phyloP scores from a whole-genome alignment of 75 land plant species.

The Pinus taeda region DNA sequence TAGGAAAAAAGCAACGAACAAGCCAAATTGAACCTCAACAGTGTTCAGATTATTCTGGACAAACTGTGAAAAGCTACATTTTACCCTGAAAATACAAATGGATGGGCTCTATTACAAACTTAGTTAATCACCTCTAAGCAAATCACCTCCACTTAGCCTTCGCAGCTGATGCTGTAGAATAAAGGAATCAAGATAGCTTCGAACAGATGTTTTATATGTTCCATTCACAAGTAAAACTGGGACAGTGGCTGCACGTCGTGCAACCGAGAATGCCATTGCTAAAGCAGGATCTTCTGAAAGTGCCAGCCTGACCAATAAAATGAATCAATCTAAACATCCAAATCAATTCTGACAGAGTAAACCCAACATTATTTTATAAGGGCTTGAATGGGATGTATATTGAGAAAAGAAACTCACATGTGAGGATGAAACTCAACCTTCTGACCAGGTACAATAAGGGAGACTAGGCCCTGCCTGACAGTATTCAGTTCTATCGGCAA shows the following conservation, averaged over 20 bases:
- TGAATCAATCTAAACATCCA: background rate
- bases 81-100: background rate
- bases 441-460: conserved; percentile 76
- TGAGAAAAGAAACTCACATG: conserved; percentile 47
- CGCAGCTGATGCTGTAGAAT: conserved; percentile 92
- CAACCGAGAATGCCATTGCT: conserved; percentile 95
- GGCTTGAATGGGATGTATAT: background rate
- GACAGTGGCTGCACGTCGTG: conserved; percentile 92
- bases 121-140: conserved; percentile 38
- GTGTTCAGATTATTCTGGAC: background rate
- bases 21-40: background rate
- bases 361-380: background rate
- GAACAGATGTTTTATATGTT: conserved; percentile 73
- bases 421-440: conserved; percentile 56
- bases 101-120: background rate
- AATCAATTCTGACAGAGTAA: background rate
- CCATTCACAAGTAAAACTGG: conserved; percentile 93
- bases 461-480: conserved; percentile 63
- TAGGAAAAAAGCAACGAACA: conserved; percentile 6
- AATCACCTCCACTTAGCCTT: conserved; percentile 59
- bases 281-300: conserved; percentile 95
- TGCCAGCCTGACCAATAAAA: conserved; percentile 46
- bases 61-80: background rate
- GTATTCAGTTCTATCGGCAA: conserved; percentile 69
- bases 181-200: conserved; percentile 90